Evolutionary conservation across 768 basidiomycete genomes (phyloP), one percentile per base, ranked within the genome.

Genomic region (Hydnomerulius pinastri): DNA sequence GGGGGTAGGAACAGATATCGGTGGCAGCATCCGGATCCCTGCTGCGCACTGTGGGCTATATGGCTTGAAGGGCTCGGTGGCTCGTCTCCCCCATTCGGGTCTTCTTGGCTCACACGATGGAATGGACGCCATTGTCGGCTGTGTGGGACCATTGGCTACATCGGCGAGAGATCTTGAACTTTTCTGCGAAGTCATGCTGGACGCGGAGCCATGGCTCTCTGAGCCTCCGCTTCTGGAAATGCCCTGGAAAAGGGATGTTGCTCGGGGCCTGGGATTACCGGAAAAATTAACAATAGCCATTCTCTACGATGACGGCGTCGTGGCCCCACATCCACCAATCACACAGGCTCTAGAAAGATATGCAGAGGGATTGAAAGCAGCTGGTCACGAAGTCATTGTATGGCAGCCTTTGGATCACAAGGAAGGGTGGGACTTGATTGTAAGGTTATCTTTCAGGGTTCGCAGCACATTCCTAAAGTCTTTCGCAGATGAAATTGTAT

Each of bases 111-210:
- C 78, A 24, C 76, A 77, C 51, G 73, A 77, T 50, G 80, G 79
- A 17, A 78, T 80, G 73, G 80, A 81, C 43, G 75, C 73, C 48
- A 75, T 80, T 46, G 53, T 77, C 36, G 80, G 80, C 42, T 76
- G 71, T 35, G 70, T 78, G 17, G 78, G 78, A 2, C 78, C 78
- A 29, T 51, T 80, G 24, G 71, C 78, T 23, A 74, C 67, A 20
- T 79, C 77, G n/a, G 72, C 70, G 12, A 69, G 77, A 27, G 79
- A 80, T 56, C 68, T 80, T 24, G 73, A 66, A 20, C 64, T 81
- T 37, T 80, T 81, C 65, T 77, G 73, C 60, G 65, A 60, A 27
- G 71, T 72, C 23, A 77, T 78, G 74, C 64, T 79, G 24, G 69
- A 70, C n/a, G 60, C 70, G 29, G 56, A 76, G 52, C 76, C 78